A percentile compares a stretch with the other conserved stretches of the same genome.
Conservation (phyloP, 805 yeast genomes). For the Candida verbasci region DNA sequence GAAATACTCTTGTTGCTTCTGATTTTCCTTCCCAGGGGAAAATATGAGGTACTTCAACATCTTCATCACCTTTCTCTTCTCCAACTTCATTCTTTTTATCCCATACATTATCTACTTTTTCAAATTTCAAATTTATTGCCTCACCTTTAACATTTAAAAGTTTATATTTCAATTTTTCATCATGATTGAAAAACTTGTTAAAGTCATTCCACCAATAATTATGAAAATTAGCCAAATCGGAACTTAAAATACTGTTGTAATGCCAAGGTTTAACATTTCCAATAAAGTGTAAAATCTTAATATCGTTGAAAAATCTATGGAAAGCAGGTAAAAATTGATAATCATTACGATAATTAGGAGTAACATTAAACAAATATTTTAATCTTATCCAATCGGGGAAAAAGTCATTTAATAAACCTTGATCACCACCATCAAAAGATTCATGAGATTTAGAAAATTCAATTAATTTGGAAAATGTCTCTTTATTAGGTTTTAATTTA, state of each 20-base stretch:
- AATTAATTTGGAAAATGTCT: constrained; percentile 15
- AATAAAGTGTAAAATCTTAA: constrained; percentile 29
- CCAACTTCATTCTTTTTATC: constrained; percentile 9
- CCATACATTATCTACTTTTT: constrained; percentile 19
- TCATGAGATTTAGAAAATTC: constrained; percentile 10
- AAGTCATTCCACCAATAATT: constrained; percentile 28
- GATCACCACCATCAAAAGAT: constrained; percentile 37
- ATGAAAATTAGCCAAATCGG: constrained; percentile 19
- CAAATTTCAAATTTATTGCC: constrained; percentile 17
- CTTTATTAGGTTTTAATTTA: constrained; percentile 17
- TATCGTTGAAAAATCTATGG: constrained; percentile 22
- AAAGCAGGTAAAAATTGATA: constrained; percentile 33
- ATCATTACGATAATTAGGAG: constrained; percentile 23
- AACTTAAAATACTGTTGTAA: constrained; percentile 10
- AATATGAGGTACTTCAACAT: constrained; percentile 10
- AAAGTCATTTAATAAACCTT: constrained; percentile 32
- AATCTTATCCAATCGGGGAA: constrained; percentile 28
- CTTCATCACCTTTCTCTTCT: background rate
- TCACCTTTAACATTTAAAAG: constrained; percentile 17
- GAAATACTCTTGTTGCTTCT: constrained; percentile 23
- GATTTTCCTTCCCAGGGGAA: constrained; percentile 30
- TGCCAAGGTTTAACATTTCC: constrained; percentile 33
- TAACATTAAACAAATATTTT: constrained; percentile 33
- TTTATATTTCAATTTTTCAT: constrained; percentile 12
- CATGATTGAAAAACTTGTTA: constrained; percentile 17